These are phyloP conservation scores for Mentha longifolia DNA, from an alignment of 257 asterid species.

Conservation along the genomic window DNA sequence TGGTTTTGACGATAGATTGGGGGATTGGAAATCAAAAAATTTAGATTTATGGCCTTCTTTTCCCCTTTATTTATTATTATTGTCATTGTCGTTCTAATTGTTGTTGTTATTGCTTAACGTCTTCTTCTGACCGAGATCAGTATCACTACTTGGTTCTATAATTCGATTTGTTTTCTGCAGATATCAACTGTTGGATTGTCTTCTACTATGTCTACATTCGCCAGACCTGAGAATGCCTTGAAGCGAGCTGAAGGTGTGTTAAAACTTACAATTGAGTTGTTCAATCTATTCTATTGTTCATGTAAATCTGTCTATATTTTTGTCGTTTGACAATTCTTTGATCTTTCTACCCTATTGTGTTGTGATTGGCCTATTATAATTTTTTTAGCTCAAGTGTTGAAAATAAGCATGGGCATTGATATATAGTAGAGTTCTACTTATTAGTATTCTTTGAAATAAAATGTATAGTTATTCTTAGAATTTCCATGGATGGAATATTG, in stretches of 20 bases:
- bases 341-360: not conserved
- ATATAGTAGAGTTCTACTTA: not conserved
- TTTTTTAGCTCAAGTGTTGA: not conserved
- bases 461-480: no score
- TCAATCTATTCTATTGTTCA: not conserved
- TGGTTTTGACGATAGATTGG: no score
- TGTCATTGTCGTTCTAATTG: no score
- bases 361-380: not conserved
- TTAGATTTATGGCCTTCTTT: no score
- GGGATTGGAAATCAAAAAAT: no score
- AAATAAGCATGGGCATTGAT: not conserved
- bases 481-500: no score
- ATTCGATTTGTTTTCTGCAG: not conserved
- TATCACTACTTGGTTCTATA: not conserved
- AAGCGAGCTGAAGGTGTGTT: slow-evolving; percentile 64
- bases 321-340: not conserved
- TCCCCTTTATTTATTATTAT: no score
- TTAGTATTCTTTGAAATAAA: no score
- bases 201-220: slow-evolving; percentile 49
- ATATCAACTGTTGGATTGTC: slow-evolving; percentile 17
- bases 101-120: not conserved
- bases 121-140: not conserved
- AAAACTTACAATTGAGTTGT: not conserved
- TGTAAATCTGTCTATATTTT: not conserved
- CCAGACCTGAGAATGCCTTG: slow-evolving; percentile 61